Base-by-base conservation (phyloP, 345 rosid genomes). In the Bruguiera gymnorhiza region DNA sequence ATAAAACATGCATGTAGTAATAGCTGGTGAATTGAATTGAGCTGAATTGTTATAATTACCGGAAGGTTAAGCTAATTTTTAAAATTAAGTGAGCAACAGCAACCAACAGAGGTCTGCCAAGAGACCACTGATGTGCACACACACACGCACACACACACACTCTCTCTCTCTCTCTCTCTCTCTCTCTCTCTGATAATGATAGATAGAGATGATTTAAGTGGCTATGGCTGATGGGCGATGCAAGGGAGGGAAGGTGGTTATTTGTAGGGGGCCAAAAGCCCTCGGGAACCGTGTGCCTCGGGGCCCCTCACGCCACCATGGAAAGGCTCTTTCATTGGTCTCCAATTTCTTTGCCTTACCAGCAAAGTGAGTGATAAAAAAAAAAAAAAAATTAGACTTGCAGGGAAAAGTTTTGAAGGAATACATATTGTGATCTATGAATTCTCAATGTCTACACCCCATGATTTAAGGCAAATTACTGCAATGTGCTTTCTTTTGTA, bases 281-380 rank as follows among this genome's bases (percentile, higher is more conserved):
- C 31, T 37, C 65, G 62, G 79, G 92, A 84, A 89, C 79, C 89
- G 68, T 80, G 90, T 84, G 75, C 88, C 72, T 6, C 64, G 86
- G 87, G 50, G 87, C 97, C 85, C 23, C 74, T 78, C 60, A 76
- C 72, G 70, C 84, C 80, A 79, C 84, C 70, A 73, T 80, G 50
- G 78, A 79, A 86, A 74, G 63, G 57, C 75, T 56, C 69, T 66
- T 74, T 74, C 64, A 52, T 62, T 75, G 73, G 69, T 65, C 72
- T 73, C 55, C 62, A 66, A 36, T 66, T 75, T 65, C 20, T 65
- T 73, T 66, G 59, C 68, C 57, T 76, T 63, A 63, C 66, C 73
- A 74, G 68, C 70, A 66, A 11, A 1, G 26, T 20, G 68, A 1
- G 50, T 48, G 70, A 54, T 52, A 36, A 26, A 43, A 9, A 43